Base-by-base conservation (phyloP, 2,329 filamentous ascomycete genomes). In the Trichoderma sp. region DNA sequence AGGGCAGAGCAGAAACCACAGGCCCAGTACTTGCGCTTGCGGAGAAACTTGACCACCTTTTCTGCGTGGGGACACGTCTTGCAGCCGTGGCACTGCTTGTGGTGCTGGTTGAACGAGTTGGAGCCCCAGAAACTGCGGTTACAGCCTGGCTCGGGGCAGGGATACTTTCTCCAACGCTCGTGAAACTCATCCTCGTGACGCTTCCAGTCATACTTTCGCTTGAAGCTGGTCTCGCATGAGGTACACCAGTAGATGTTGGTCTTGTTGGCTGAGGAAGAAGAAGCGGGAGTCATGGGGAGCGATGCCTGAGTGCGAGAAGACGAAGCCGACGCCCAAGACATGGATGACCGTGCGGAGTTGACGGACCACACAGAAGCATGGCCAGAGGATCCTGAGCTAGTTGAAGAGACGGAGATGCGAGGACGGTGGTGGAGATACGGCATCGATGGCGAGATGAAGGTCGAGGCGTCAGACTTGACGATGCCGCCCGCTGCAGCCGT, bases 131-230 rank as follows among this genome's bases (percentile, higher is more conserved):
- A 91, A 77, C 88, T 89, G 76, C 90, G 88, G 79, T 91, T 90
- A 81, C 90, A 92, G 74, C 83, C 83, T 9, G 83, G 83, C 74
- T 90, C 89, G 6, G 89, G 89, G 76, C 89, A 91, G 14, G 89
- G 88, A 79, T 90, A 91, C 77, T 90, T 91, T 74, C 89, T 87
- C 83, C 88, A 88, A 70, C 90, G 88, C 82, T 91, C 89, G 80
- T 91, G 89, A 76, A 91, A 91, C 79, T 91, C 89, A 76, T 91
- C 89, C 78, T 92, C 89, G 79, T 92, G 90, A 36, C 88, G 86
- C 79, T 91, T 91, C 90, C 88, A 92, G 79, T 91, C 89, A 74
- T 90, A 90, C 78, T 91, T 91, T 74, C 89, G 86, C 82, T 90
- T 89, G 77, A 91, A 90, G 60, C 88, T 89, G 63, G 90, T 90